A percentile compares a stretch with the other conserved stretches of the same genome.
These are phyloP conservation scores for Scleroderma bovista DNA, from an alignment of 768 basidiomycete species.

Conservation along the genomic window DNA sequence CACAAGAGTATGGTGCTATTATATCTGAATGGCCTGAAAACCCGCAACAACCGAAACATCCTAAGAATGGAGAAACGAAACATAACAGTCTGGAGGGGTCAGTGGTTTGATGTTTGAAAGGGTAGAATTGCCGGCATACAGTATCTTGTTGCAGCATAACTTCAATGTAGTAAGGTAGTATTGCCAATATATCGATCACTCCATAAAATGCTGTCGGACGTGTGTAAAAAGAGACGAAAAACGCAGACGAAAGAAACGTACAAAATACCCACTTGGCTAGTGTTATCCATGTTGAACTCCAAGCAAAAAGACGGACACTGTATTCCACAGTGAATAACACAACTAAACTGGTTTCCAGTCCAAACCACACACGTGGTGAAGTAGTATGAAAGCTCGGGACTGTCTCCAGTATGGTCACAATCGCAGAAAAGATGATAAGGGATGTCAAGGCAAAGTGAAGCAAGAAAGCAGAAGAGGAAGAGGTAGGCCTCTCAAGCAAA, in stretches of 20 bases:
- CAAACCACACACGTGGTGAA: constrained; percentile 74
- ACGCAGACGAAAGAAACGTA: constrained; percentile 27
- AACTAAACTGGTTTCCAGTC: constrained; percentile 79
- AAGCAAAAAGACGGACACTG: constrained; percentile 64
- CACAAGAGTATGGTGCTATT: constrained; percentile 79
- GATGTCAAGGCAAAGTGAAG: constrained; percentile 66
- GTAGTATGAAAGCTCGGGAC: constrained; percentile 71
- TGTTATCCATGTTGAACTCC: constrained; percentile 60
- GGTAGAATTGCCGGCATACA: constrained; percentile 36
- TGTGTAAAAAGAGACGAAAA: not conserved
- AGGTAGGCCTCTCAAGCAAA: constrained; percentile 76
- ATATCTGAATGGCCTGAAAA: constrained; percentile 86
- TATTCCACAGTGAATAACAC: constrained; percentile 87
- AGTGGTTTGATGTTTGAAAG: not conserved
- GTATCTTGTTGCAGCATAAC: constrained; percentile 81
- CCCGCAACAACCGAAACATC: constrained; percentile 83
- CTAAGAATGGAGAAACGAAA: constrained; percentile 90
- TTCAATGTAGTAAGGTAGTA: constrained; percentile 87
- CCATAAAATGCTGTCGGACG: constrained; percentile 65
- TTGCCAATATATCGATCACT: constrained; percentile 79
- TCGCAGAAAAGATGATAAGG: constrained; percentile 67
- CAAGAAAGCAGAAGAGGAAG: constrained; percentile 70
- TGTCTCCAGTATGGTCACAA: constrained; percentile 76
- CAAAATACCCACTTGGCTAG: constrained; percentile 66
- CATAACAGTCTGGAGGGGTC: constrained; percentile 55